Base-by-base conservation (phyloP, 2,329 filamentous ascomycete species). In the Aaosphaeria pasadenensis region DNA sequence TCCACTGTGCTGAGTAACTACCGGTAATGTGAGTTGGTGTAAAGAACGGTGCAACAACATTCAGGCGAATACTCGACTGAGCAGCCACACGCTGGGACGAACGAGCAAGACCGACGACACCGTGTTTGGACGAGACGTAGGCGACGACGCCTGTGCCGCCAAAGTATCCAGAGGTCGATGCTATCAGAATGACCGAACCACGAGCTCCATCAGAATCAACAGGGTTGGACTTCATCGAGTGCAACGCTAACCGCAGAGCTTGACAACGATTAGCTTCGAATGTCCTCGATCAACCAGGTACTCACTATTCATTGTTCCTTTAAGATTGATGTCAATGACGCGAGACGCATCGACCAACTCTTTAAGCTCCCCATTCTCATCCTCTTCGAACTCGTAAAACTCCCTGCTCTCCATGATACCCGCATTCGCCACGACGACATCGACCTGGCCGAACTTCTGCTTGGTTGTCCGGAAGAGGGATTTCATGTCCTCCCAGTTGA, bases 1-100 rank as follows among this genome's bases (percentile, higher is more conserved):
- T 56, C 74, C 74, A 78, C 28, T 55, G 48, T 6, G 66, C 55
- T 1, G 65, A 60, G 46, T 75, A 72, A 2, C 70, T 65, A 11
- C 61, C 62, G 0, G 75, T 71, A 13, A 77, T 71, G 39, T 71
- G 66, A 11, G 75, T 77, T 3, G 74, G 71, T 1, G 75, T 78
- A 7, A 76, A 68, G 58, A 75, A 79, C 1, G 76, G 75, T 6
- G 74, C 76, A n/a, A 78, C 63, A 4, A 71, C 73, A 52, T 77
- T 78, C 13, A 72, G 65, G 9, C 74, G 59, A 4, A 77, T 66
- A 11, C 62, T 58, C 28, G 70, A 61, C 39, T 64, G 54, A 3
- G 57, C 51, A 1, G 74, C 71, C 9, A 56, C 57, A 2, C 44
- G 39, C 49, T 75, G 71, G 6, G 67, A 71, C 4, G 69, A 59